Base-by-base conservation (phyloP, 495 filamentous ascomycete species). In the Tetracladium setigerum region DNA sequence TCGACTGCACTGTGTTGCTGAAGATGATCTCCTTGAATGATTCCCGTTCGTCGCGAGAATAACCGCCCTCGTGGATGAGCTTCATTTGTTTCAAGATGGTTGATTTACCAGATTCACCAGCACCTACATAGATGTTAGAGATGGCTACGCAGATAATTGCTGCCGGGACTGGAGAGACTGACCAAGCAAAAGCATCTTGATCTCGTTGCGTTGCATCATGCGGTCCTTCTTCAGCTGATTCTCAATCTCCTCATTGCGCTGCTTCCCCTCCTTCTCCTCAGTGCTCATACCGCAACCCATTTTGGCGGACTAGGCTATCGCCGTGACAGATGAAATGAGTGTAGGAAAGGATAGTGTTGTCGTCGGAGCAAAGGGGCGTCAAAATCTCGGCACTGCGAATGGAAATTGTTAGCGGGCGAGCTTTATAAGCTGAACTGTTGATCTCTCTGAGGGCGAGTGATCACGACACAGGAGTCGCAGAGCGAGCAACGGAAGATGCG, bases 241-340 rank as follows among this genome's bases (percentile, higher is more conserved):
- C 70, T 98, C 92, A 63, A 98, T 98, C 82, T 95, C 89, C 76
- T 96, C 92, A 68, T 98, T 97, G 59, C 90, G 81, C 69, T 86
- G 82, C 86, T 95, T 96, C 70, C 92, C 94, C 88, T 98, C 92
- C 88, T 95, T 96, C 73, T 96, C 92, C 78, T 97, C 92, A 59
- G 94, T 95, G 62, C 94, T 97, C 89, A 95, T 95, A 68, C 89
- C 90, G 68, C 92, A 98, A 83, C 92, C 92, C 92, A 98, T 98
- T 56, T 78, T 88, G 86, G 62, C 77, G 16, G 30, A 48, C 46
- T 39, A 27, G 47, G 41, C 44, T 47, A 19, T 12, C 11, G 6
- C 41, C 0, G 15, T n/a, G 12, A n/a, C 22, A 27, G 22, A 27
- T 27, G 7, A 27, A 7, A 27, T 27, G 22, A 27, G 3, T 3